Evolutionary conservation across 2,329 filamentous ascomycete genomes (phyloP).

Genomic region (Monosporascus cannonballus): DNA sequence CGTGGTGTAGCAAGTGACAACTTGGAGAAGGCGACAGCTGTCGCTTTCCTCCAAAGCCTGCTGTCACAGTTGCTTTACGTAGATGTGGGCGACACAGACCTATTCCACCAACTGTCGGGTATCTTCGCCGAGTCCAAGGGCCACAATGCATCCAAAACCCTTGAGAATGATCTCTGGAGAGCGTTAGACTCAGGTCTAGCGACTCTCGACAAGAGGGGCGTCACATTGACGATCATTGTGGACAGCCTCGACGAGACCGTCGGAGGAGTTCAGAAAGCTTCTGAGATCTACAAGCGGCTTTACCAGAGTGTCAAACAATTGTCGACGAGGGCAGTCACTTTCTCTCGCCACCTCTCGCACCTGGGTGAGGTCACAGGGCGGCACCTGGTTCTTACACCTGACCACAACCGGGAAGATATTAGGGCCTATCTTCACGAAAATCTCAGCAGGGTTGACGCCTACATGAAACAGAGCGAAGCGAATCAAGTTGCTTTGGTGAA

Average conservation of each 20-base stretch:
- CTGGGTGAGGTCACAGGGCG: constrained; percentile 23
- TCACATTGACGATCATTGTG: constrained; percentile 27
- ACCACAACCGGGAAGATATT: constrained; percentile 29
- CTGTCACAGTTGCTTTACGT: constrained; percentile 32
- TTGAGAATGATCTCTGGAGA: constrained; percentile 28
- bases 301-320: constrained; percentile 23
- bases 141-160: constrained; percentile 15
- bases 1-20: constrained; percentile 22
- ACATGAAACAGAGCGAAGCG: constrained; percentile 12
- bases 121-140: constrained; percentile 20
- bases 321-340: constrained; percentile 25
- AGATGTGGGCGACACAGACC: constrained; percentile 29
- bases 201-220: constrained; percentile 21
- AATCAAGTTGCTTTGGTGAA: constrained; percentile 21
- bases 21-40: constrained; percentile 21
- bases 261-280: constrained; percentile 14
- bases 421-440: constrained; percentile 22
- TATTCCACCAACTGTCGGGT: constrained; percentile 26
- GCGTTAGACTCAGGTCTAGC: constrained; percentile 26
- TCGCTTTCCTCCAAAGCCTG: constrained; percentile 30
- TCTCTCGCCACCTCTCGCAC: constrained; percentile 28
- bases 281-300: constrained; percentile 26
- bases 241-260: constrained; percentile 32
- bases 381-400: constrained; percentile 26
- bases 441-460: constrained; percentile 12